These are phyloP conservation scores for Colletotrichum sp. DNA, from an alignment of 2,329 filamentous ascomycete species.

Conservation along the genomic window DNA sequence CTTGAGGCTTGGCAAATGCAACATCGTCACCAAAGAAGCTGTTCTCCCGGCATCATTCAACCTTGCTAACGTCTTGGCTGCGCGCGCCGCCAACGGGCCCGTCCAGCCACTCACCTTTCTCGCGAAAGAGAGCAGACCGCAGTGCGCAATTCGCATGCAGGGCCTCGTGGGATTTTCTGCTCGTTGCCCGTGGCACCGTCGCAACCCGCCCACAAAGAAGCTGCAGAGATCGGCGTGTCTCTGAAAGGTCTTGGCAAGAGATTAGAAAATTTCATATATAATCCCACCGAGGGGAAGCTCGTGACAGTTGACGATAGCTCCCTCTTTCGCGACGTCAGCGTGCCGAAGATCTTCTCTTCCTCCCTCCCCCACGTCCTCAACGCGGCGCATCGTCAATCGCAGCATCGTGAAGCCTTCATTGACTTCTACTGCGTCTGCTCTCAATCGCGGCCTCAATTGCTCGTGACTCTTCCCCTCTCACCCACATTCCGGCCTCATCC, in stretches of 20 bases:
- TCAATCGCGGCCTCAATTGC: not conserved
- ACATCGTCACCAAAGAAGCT: constrained; percentile 19
- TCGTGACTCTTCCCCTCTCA: not conserved
- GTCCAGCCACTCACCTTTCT: constrained; percentile 3
- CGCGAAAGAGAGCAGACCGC: not conserved
- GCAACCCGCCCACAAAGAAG: not conserved
- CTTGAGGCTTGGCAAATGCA: constrained; percentile 10
- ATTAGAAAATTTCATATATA: not conserved
- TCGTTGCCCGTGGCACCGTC: not conserved
- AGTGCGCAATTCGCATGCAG: not conserved
- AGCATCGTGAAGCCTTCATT: constrained; percentile 8
- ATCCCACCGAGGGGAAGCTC: not conserved
- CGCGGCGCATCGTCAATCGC: not conserved
- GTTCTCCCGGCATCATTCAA: constrained; percentile 1
- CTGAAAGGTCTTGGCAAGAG: not conserved
- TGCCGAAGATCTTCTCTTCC: not conserved
- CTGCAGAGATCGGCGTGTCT: not conserved
- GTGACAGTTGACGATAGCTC: not conserved
- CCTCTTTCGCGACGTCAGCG: not conserved
- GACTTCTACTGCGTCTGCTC: not conserved
- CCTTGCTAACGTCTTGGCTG: constrained; percentile 5
- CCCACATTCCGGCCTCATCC: not conserved
- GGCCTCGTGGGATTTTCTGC: not conserved
- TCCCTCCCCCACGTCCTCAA: not conserved
- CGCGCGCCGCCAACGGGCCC: not conserved